Evolutionary conservation across 129 eudicot genomes (phyloP), one percentile per base, ranked within the genome.

Genomic region (sunflower (Helianthus annuus)): DNA sequence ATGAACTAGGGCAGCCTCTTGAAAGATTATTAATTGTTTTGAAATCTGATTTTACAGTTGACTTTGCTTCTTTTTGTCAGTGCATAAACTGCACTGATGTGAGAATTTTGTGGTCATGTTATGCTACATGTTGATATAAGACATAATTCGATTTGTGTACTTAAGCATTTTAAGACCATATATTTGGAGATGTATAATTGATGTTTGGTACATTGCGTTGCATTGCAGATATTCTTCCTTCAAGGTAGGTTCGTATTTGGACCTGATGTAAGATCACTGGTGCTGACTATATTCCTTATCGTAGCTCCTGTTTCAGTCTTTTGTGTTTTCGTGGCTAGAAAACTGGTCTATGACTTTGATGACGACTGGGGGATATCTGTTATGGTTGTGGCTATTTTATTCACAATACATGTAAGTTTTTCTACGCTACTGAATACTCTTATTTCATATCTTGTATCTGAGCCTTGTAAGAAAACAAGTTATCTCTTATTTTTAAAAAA

Each of bases 211-310:
- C 55, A 15, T 46, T 53, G 45, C 34, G 69, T 78, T 44, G 69
- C 46, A 17, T 76, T 78, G 87, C 96, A 90, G 99, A 90, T 83
- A 83, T 94, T 94, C 79, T 86, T 90, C 63, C 87, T 94, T 32
- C 85, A 86, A 73, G 99, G 99, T 69, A 84, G 91, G 75, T 88
- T 94, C 64, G 85, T 94, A 55, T 94, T 94, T 79, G 99, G 99
- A 45, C 99, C 99, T 10, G 99, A 94, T 88, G 99, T 86, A 65
- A 84, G 97, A 75, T 94, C 99, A 6, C 72, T 94, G 70, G 85
- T 84, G 73, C 88, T 94, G 81, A 94, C 99, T 71, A 88, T 90
- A 81, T 75, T 90, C 74, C 93, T 94, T 48, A 86, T 94, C 42
- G 88, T 84, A 78, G 96, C 89, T 67, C 99, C 99, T 12, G 91